Conservation (phyloP, 192 early-diverging fungal species). For the Radiomyces spectabilis region DNA sequence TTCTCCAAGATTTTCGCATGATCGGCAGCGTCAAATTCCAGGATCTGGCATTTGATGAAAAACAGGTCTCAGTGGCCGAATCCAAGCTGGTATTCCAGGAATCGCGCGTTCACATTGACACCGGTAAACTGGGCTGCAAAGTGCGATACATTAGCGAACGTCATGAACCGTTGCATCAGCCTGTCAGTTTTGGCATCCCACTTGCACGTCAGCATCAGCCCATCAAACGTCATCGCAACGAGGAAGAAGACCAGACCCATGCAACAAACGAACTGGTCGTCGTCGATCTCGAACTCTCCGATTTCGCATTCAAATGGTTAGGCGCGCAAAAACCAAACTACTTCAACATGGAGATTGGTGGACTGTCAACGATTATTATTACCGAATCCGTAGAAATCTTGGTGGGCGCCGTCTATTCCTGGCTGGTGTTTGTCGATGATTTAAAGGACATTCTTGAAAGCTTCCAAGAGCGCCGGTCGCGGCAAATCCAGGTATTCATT, state of each 20-base stretch:
- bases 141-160: constrained; percentile 44
- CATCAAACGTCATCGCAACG: constrained; percentile 8
- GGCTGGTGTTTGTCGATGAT: constrained; percentile 56
- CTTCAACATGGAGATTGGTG: constrained; percentile 34
- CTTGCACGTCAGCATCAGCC: constrained; percentile 26
- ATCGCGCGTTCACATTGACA: constrained; percentile 43
- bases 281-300: constrained; percentile 34
- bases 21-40: constrained; percentile 42
- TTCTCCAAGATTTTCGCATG: constrained; percentile 42
- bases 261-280: constrained; percentile 38
- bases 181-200: constrained; percentile 55
- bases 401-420: constrained; percentile 57
- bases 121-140: constrained; percentile 45
- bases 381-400: constrained; percentile 69
- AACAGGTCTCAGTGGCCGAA: constrained; percentile 33
- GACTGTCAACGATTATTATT: constrained; percentile 46
- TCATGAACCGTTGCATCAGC: not conserved
- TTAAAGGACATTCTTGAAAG: constrained; percentile 37
- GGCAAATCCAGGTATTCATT: constrained; percentile 51
- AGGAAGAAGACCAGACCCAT: constrained; percentile 29
- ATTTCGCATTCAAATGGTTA: constrained; percentile 37
- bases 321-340: constrained; percentile 41
- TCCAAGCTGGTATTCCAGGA: constrained; percentile 41
- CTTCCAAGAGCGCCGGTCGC: constrained; percentile 38
- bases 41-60: constrained; percentile 42